phyloP scores from a whole-genome alignment of 1,284 basidiomycete genomes.

The Thecaphora thlaspeos region DNA sequence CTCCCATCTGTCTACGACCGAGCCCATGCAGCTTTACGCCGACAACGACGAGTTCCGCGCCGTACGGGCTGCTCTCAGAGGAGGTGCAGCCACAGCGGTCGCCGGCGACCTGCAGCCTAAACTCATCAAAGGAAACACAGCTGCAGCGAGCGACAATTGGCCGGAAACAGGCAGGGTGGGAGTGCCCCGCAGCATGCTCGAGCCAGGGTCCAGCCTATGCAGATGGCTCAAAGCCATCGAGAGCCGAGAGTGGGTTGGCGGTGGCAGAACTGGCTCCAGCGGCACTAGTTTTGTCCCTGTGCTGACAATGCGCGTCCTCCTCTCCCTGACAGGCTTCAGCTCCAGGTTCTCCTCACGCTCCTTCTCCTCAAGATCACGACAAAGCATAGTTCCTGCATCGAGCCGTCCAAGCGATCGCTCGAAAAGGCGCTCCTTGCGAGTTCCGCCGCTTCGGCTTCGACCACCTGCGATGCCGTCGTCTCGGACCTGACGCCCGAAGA shows the following conservation, averaged over 20 bases:
- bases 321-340: conserved; percentile 17
- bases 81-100: background rate
- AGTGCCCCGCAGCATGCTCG: background rate
- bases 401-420: background rate
- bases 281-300: background rate
- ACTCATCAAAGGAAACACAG: background rate
- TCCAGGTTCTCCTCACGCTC: conserved; percentile 31
- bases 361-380: conserved; percentile 22
- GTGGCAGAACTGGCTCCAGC: background rate
- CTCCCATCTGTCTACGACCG: background rate
- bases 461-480: too few relatives aligned
- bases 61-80: background rate
- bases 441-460: too few relatives aligned
- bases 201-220: background rate
- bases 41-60: too few relatives aligned
- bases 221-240: conserved; percentile 16
- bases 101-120: background rate
- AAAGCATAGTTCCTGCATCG: conserved; percentile 6
- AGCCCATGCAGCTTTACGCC: too few relatives aligned
- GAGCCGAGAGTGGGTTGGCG: conserved; percentile 29
- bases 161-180: background rate
- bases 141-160: background rate
- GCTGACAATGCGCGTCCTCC: background rate
- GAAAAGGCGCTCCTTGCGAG: too few relatives aligned
- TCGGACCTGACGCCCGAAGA: background rate